Evolutionary conservation across 331 rosid species (phyloP).

Genomic region (Erythrophleum ivorense): DNA sequence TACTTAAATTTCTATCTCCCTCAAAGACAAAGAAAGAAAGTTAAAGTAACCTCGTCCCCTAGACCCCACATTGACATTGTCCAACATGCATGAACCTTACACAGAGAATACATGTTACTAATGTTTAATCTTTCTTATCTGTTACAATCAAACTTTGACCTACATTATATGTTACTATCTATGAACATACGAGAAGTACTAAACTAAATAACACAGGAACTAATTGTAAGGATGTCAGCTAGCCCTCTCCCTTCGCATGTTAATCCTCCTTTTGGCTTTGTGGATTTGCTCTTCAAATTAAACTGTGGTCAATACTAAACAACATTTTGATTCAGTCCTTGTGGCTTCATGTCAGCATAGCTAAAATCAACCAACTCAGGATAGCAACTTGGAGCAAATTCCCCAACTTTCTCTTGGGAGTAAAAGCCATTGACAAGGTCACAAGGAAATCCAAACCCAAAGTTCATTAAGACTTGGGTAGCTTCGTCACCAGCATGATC

Average conservation of each 20-base stretch:
- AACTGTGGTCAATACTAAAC: slow-evolving; percentile 18
- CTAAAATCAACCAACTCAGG: slow-evolving; percentile 56
- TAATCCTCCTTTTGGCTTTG: background rate
- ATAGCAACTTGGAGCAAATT: slow-evolving; percentile 41
- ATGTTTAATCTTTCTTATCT: background rate
- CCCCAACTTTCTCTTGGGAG: slow-evolving; percentile 44
- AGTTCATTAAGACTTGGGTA: slow-evolving; percentile 51
- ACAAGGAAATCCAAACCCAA: slow-evolving; percentile 53
- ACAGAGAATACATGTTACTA: background rate
- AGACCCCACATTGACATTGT: slow-evolving; percentile 33
- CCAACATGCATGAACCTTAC: slow-evolving; percentile 21
- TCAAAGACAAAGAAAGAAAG: too few species aligned
- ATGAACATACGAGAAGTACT: slow-evolving; percentile 6
- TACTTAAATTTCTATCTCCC: slow-evolving; percentile 18
- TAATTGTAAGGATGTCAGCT: slow-evolving; percentile 19
- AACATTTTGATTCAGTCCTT: slow-evolving; percentile 43
- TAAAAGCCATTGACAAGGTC: slow-evolving; percentile 46
- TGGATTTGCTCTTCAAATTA: slow-evolving; percentile 6
- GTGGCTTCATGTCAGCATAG: slow-evolving; percentile 46
- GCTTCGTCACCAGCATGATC: slow-evolving; percentile 44
- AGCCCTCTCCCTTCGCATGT: slow-evolving; percentile 12
- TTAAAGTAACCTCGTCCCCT: background rate
- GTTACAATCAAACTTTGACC: slow-evolving; percentile 26
- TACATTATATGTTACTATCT: background rate
- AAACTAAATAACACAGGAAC: background rate